Conservation (phyloP, 371 early-diverging fungal species). For the Apophysomyces sp. region DNA sequence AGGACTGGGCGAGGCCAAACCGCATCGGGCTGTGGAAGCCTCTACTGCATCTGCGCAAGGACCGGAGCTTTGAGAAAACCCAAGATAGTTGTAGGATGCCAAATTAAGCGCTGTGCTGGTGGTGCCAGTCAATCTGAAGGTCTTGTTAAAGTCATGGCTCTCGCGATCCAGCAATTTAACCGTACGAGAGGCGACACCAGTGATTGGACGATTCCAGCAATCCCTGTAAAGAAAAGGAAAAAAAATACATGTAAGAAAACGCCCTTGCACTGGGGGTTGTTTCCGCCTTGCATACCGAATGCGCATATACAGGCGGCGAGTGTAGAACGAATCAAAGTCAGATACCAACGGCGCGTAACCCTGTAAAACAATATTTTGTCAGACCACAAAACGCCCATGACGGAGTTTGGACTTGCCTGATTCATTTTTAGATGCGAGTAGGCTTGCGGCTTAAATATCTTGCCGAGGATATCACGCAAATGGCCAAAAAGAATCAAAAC, state of each 20-base stretch:
- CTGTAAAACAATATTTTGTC: slow-evolving; percentile 26
- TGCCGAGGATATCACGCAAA: slow-evolving; percentile 87
- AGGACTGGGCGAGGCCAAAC: slow-evolving; percentile 66
- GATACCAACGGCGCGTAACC: slow-evolving; percentile 91
- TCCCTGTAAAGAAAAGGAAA: slow-evolving; percentile 56
- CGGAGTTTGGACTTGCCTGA: slow-evolving; percentile 57
- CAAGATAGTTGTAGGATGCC: slow-evolving; percentile 99
- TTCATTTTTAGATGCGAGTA: slow-evolving; percentile 73
- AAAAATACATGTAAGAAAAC: not conserved
- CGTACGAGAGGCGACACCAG: slow-evolving; percentile 92
- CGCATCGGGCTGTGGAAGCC: slow-evolving; percentile 61
- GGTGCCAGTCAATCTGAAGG: slow-evolving; percentile 87
- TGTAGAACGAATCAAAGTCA: slow-evolving; percentile 98
- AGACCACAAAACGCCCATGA: not conserved
- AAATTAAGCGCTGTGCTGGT: slow-evolving; percentile 89
- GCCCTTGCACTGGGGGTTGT: too few relatives aligned
- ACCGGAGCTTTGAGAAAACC: slow-evolving; percentile 93
- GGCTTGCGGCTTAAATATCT: slow-evolving; percentile 66
- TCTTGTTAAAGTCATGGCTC: slow-evolving; percentile 81
- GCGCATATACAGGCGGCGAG: slow-evolving; percentile 90
- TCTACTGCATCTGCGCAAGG: slow-evolving; percentile 94
- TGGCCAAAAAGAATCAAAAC: slow-evolving; percentile 95
- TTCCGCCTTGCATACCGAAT: slow-evolving; percentile 57
- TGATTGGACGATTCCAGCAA: slow-evolving; percentile 97
- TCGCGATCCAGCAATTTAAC: slow-evolving; percentile 88